Base-by-base conservation (phyloP, 2,329 filamentous ascomycete genomes). In the Cytospora leucostoma region DNA sequence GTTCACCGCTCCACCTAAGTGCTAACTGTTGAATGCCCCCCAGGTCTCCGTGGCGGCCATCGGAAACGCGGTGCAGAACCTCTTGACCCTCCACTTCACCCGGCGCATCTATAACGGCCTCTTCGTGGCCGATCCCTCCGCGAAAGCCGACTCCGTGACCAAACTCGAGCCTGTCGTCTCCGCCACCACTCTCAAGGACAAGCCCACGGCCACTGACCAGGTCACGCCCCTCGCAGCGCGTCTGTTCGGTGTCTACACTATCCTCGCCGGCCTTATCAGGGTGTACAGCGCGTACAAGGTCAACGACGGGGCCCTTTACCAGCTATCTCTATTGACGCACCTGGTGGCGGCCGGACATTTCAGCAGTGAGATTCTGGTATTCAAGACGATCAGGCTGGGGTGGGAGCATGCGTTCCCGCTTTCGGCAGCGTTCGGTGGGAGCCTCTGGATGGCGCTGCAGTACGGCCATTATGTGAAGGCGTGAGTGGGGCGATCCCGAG, bases 221-320 rank as follows among this genome's bases (percentile, higher is more conserved):
- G 85, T 92, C 62, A 93, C 91, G 7, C 86, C 89, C 6, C 85
- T 97, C 35, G 88, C 88, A 12, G 88, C 88, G 33, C 88, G 92
- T 67, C 87, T 92, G 21, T 96, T 96, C 74, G 93, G 90, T 60
- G 95, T 91, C 35, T 97, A 93, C 88, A 96, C 93, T 0, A 83
- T 94, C 63, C 81, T 96, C 64, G 88, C 90, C 7, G 85, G 87
- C 64, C 79, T 96, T 57, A 83, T 96, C 52, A 86, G 93, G 59
- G 79, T 93, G 68, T 96, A 96, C 73, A 91, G 92, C 5, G 91
- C 91, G 38, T 96, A 96, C 78, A 82, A 96, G 75, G 86, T 96
- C 67, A 81, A 86, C 68, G 82, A 92, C 65, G 84, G 85, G 1
- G 82, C 84, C 52, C 81, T 93, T 61, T 97, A 96, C 75, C 85